Evolutionary conservation across 2,329 filamentous ascomycete genomes (phyloP), one percentile per base, ranked within the genome.

Genomic region (Fusarium papillatum): DNA sequence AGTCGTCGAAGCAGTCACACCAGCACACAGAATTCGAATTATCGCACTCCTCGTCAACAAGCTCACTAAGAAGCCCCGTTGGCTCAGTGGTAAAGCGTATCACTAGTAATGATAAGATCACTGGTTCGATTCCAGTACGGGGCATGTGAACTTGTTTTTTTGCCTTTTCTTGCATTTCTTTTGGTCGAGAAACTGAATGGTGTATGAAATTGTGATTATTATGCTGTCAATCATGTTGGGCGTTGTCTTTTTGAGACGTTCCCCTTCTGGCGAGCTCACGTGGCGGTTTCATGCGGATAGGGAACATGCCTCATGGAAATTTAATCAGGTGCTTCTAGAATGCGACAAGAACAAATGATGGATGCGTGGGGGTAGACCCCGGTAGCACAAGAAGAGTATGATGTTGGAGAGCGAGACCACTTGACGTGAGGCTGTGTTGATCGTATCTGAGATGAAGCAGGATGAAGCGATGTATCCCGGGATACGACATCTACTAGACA

Each of bases 61-160:
- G 43, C 68, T 63, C 63, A 64, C 34, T 19, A 63, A 3, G 66
- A 43, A 55, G 78, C 81, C 79, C 74, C 78, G 76, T 81, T 82
- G 80, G 81, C 81, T 82, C 74, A 82, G 81, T 82, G 81, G 81
- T 82, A 82, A 78, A 82, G 81, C 81, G 81, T 82, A 76, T 82
- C 81, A 82, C 81, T 82, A 82, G 81, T 82, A 82, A 81, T 82
- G 81, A 81, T 75, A 81, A 82, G 81, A 80, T 82, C 81, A 79
- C 76, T 77, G 78, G 81, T 82, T 82, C 81, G 81, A 82, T 81
- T 81, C 80, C 76, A 76, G 76, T 79, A 82, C 75, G 79, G 76
- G 80, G 80, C 79, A 82, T 36, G 43, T 50, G 76, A 71, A 34
- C 69, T 48, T 22, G 43, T 36, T 65, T 43, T 26, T 39, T 57